Conservation (phyloP, 768 basidiomycete genomes). For the Daedaleopsis sinensis region DNA sequence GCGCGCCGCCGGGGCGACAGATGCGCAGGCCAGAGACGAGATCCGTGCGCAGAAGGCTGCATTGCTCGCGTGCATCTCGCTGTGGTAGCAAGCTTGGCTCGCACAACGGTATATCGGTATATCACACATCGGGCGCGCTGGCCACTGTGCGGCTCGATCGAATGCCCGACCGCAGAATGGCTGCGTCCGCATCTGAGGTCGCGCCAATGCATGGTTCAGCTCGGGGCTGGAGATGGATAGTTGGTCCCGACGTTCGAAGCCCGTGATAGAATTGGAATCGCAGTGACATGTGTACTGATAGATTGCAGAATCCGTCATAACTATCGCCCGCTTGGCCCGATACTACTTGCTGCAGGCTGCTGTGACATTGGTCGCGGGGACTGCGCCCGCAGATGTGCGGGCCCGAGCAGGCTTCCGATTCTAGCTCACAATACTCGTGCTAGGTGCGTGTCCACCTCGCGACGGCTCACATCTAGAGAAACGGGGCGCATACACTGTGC, state of each 20-base stretch:
- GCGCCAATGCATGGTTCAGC: no score
- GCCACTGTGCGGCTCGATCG: no score
- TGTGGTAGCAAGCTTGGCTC: conserved; percentile 3
- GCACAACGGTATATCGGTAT: background rate
- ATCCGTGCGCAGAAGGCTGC: conserved; percentile 15
- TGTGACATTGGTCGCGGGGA: background rate
- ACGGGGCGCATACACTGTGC: no score
- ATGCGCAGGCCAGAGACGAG: conserved; percentile 2
- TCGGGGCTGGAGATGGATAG: no score
- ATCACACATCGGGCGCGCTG: background rate
- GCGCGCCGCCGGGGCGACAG: background rate
- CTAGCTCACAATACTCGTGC: no score
- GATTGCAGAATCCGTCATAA: background rate
- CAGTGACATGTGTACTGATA: background rate
- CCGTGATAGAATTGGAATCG: background rate
- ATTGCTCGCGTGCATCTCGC: conserved; percentile 8
- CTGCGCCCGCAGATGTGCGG: background rate
- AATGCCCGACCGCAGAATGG: no score
- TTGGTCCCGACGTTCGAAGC: background rate
- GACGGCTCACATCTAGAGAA: no score
- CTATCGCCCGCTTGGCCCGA: no score
- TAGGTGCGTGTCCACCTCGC: no score
- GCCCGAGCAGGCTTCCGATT: background rate
- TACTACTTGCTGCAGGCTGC: background rate
- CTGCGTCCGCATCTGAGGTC: no score